Evolutionary conservation across 2,329 filamentous ascomycete genomes (phyloP).

Genomic region (Hirsutella minnesotensis): DNA sequence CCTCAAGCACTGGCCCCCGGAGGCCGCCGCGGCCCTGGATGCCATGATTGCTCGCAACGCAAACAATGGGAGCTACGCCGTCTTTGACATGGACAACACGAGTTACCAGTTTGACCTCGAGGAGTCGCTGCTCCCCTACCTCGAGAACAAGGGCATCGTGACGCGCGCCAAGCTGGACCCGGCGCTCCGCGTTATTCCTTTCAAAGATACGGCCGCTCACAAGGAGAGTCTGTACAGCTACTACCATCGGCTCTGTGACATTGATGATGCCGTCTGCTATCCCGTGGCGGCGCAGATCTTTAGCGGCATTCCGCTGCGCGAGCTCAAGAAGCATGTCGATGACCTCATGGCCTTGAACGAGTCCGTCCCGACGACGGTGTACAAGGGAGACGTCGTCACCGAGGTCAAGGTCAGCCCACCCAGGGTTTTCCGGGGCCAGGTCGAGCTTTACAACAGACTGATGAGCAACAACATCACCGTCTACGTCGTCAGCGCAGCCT

Average conservation of each 20-base stretch:
- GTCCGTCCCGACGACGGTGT: slow-evolving; percentile 24
- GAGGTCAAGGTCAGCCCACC: slow-evolving; percentile 20
- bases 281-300: slow-evolving; percentile 30
- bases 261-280: slow-evolving; percentile 29
- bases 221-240: slow-evolving; percentile 32
- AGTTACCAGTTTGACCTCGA: slow-evolving; percentile 29
- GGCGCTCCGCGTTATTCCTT: slow-evolving; percentile 26
- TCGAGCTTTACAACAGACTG: slow-evolving; percentile 30
- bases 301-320: slow-evolving; percentile 27
- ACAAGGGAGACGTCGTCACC: slow-evolving; percentile 18
- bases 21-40: slow-evolving; percentile 21
- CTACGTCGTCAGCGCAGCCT: slow-evolving; percentile 28
- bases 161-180: slow-evolving; percentile 28
- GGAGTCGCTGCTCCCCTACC: slow-evolving; percentile 29
- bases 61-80: slow-evolving; percentile 23
- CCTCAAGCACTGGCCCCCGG: slow-evolving; percentile 22
- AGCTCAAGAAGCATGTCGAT: slow-evolving; percentile 33
- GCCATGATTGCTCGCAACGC: slow-evolving; percentile 26
- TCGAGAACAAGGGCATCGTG: slow-evolving; percentile 28
- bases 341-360: slow-evolving; percentile 31
- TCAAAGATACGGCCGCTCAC: slow-evolving; percentile 24
- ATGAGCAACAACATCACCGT: slow-evolving; percentile 30
- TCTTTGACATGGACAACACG: slow-evolving; percentile 35
- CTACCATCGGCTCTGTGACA: slow-evolving; percentile 29
- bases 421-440: slow-evolving; percentile 25